phyloP scores from a whole-genome alignment of 371 early-diverging fungal genomes.

The Modicella reniformis region DNA sequence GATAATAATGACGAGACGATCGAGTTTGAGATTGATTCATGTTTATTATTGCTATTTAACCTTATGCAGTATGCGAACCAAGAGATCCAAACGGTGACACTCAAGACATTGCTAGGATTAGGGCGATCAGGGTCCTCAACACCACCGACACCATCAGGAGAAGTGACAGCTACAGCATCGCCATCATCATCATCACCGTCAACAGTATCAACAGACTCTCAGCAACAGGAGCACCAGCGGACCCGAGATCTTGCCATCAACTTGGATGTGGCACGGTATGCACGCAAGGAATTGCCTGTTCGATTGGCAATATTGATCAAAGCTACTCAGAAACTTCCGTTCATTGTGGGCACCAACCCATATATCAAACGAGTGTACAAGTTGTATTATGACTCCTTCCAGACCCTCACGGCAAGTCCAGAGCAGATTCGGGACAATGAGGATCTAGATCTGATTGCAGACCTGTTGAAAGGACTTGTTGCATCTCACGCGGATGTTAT shows the following conservation, averaged over 20 bases:
- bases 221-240: too few species aligned
- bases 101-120: constrained; percentile 80
- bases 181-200: constrained; percentile 10
- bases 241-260: constrained; percentile 38
- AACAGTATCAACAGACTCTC: not conserved
- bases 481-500: constrained; percentile 84
- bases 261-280: constrained; percentile 70
- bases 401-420: constrained; percentile 69
- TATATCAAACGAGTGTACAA: constrained; percentile 82
- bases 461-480: constrained; percentile 76
- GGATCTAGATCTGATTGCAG: constrained; percentile 68
- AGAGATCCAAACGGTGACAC: constrained; percentile 79
- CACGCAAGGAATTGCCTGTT: constrained; percentile 83
- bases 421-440: constrained; percentile 56
- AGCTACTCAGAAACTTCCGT: constrained; percentile 86
- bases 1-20: too few species aligned
- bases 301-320: constrained; percentile 84
- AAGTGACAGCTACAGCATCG: not conserved
- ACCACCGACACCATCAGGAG: not conserved
- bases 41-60: not conserved
- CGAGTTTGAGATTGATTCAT: not conserved
- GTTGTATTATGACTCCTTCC: constrained; percentile 85
- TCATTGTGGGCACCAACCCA: constrained; percentile 92
- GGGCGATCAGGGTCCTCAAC: constrained; percentile 60
- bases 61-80: constrained; percentile 62